A percentile compares a stretch with the other conserved stretches of the same genome.
Conservation (phyloP, 2,329 filamentous ascomycete genomes). For the Monilinia fructigena region DNA sequence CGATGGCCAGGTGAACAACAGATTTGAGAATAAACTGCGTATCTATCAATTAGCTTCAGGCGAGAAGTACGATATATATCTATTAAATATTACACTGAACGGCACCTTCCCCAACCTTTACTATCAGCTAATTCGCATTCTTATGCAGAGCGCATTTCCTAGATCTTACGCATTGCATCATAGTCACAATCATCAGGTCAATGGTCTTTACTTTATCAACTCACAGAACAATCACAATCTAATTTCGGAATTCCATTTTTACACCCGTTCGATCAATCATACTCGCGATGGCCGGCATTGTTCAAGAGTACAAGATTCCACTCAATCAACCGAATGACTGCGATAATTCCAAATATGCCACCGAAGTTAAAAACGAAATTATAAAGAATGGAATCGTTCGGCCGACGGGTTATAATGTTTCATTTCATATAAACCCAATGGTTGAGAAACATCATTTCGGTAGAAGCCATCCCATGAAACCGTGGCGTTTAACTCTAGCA, state of each 20-base stretch:
- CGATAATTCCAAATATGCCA: slow-evolving; percentile 34
- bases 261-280: not conserved
- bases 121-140: not conserved
- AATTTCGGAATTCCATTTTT: not conserved
- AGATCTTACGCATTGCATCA: not conserved
- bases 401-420: slow-evolving; percentile 85
- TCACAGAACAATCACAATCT: not conserved
- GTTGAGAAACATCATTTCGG: slow-evolving; percentile 98
- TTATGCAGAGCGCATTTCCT: not conserved
- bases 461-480: slow-evolving; percentile 97
- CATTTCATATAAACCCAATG: slow-evolving; percentile 90
- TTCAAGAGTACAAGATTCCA: slow-evolving; percentile 39
- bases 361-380: slow-evolving; percentile 35
- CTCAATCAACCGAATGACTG: slow-evolving; percentile 36
- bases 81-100: not conserved
- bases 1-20: not conserved
- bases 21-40: not conserved
- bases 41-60: not conserved
- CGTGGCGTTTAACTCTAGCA: slow-evolving; percentile 91
- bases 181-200: not conserved
- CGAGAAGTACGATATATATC: not conserved
- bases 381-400: slow-evolving; percentile 68
- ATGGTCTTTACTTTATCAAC: not conserved
- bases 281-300: slow-evolving; percentile 37
- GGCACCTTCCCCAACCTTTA: not conserved